phyloP scores from a whole-genome alignment of 805 yeast genomes.

The Spathaspora boniae region DNA sequence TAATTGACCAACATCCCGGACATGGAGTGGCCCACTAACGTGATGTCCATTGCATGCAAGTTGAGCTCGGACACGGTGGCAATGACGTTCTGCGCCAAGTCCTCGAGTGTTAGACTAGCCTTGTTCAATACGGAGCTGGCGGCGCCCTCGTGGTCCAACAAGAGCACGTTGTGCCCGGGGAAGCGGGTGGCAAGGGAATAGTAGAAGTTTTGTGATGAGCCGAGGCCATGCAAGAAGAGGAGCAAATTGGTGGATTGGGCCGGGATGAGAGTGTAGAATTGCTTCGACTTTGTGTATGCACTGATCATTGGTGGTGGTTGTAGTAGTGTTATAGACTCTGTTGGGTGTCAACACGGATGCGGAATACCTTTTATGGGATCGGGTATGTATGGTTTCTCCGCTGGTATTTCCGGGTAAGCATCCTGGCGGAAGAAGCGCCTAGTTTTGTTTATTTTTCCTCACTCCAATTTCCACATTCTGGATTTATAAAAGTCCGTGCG shows the following conservation, averaged over 20 bases:
- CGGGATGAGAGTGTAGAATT: constrained; percentile 6
- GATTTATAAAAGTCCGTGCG: too few relatives aligned
- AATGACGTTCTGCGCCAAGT: constrained; percentile 7
- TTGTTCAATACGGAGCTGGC: constrained; percentile 5
- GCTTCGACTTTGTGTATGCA: constrained; percentile 6
- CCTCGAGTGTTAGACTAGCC: constrained; percentile 4
- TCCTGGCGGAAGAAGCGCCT: too few relatives aligned
- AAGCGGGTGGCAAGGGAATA: constrained; percentile 8
- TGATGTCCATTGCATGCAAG: constrained; percentile 1
- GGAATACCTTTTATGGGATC: too few relatives aligned
- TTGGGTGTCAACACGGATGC: too few relatives aligned
- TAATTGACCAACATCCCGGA: constrained; percentile 13
- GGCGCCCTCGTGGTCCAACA: constrained; percentile 13
- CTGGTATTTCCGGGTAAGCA: too few relatives aligned
- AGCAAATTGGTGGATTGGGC: constrained; percentile 3
- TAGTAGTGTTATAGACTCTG: too few relatives aligned
- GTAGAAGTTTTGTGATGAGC: constrained; percentile 12
- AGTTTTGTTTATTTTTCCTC: too few relatives aligned
- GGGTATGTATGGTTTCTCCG: too few relatives aligned
- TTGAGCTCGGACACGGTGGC: constrained; percentile 2
- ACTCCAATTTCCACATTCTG: too few relatives aligned
- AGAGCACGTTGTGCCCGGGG: constrained; percentile 6
- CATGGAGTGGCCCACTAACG: constrained; percentile 13
- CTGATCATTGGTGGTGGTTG: constrained; percentile 1
- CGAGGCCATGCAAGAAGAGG: constrained; percentile 12